These are phyloP conservation scores for Darksidea phi DNA, from an alignment of 495 filamentous ascomycete genomes.

Conservation along the genomic window DNA sequence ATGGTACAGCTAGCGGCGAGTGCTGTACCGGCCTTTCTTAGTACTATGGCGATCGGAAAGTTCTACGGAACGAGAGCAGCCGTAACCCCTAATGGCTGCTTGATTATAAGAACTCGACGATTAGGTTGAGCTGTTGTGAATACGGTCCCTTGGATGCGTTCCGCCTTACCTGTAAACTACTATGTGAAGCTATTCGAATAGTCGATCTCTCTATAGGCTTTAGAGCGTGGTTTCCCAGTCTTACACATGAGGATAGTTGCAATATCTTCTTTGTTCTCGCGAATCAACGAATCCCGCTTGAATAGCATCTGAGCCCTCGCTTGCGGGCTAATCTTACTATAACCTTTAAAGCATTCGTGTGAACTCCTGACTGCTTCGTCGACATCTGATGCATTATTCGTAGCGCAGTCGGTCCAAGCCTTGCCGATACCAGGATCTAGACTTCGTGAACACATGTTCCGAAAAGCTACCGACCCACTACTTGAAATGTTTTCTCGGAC, in stretches of 20 bases:
- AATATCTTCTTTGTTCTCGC: conserved; percentile 47
- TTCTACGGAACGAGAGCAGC: conserved; percentile 70
- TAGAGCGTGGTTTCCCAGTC: conserved; percentile 51
- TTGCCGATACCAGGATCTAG: conserved; percentile 64
- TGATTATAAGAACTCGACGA: conserved; percentile 66
- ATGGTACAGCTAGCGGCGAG: conserved; percentile 65
- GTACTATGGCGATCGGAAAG: conserved; percentile 55
- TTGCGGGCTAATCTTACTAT: conserved; percentile 59
- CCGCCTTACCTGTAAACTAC: conserved; percentile 63
- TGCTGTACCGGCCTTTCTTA: conserved; percentile 67
- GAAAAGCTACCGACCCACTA: conserved; percentile 50
- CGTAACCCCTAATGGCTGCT: conserved; percentile 66
- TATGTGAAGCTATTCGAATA: conserved; percentile 51
- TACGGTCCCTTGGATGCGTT: conserved; percentile 64
- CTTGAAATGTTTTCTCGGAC: conserved; percentile 64
- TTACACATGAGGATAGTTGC: conserved; percentile 51
- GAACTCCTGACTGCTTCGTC: conserved; percentile 59
- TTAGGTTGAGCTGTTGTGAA: conserved; percentile 56
- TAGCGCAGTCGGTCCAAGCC: conserved; percentile 63
- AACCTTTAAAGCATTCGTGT: conserved; percentile 61
- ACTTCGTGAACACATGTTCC: not conserved
- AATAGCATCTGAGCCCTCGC: conserved; percentile 62
- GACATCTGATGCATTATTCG: conserved; percentile 61
- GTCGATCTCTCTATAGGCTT: conserved; percentile 50
- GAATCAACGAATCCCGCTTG: conserved; percentile 49